Evolutionary conservation across 2,329 filamentous ascomycete species (phyloP).

Genomic region (Paraphaeosphaeria minitans): DNA sequence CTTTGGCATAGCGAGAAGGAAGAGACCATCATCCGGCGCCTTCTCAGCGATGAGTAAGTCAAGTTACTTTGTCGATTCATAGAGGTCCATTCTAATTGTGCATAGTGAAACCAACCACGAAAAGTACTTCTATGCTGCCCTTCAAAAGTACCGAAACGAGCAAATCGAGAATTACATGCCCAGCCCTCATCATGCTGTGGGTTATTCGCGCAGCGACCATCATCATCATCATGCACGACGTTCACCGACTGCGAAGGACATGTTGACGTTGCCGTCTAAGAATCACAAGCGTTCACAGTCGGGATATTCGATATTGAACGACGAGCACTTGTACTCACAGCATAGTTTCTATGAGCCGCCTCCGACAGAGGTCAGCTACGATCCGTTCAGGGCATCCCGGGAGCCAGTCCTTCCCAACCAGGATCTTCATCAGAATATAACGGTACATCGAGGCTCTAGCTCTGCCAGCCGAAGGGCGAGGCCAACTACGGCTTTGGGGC

Average conservation of each 20-base stretch:
- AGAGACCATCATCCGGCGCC: slow-evolving; percentile 69
- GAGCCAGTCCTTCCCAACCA: slow-evolving; percentile 55
- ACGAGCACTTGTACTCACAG: slow-evolving; percentile 56
- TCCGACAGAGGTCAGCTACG: slow-evolving; percentile 69
- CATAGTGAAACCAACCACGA: slow-evolving; percentile 77
- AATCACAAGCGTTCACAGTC: slow-evolving; percentile 56
- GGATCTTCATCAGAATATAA: slow-evolving; percentile 68
- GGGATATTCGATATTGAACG: slow-evolving; percentile 62
- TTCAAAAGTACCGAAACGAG: slow-evolving; percentile 80
- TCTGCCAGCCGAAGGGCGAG: slow-evolving; percentile 42
- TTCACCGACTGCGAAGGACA: slow-evolving; percentile 29
- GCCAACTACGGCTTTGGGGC: slow-evolving; percentile 43
- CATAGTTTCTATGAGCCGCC: slow-evolving; percentile 58
- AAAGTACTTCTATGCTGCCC: slow-evolving; percentile 88
- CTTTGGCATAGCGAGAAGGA: slow-evolving; percentile 89
- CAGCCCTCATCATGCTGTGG: slow-evolving; percentile 64
- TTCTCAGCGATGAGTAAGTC: slow-evolving; percentile 58
- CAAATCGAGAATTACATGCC: slow-evolving; percentile 84
- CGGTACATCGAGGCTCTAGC: slow-evolving; percentile 63
- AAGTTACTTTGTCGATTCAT: neutral
- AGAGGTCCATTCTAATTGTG: slow-evolving; percentile 5
- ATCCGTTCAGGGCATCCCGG: slow-evolving; percentile 78
- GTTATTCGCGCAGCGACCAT: slow-evolving; percentile 89
- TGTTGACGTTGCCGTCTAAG: slow-evolving; percentile 42
- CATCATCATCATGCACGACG: slow-evolving; percentile 64